Base-by-base conservation (phyloP, 2,329 filamentous ascomycete species). In the Fusarium sp. region DNA sequence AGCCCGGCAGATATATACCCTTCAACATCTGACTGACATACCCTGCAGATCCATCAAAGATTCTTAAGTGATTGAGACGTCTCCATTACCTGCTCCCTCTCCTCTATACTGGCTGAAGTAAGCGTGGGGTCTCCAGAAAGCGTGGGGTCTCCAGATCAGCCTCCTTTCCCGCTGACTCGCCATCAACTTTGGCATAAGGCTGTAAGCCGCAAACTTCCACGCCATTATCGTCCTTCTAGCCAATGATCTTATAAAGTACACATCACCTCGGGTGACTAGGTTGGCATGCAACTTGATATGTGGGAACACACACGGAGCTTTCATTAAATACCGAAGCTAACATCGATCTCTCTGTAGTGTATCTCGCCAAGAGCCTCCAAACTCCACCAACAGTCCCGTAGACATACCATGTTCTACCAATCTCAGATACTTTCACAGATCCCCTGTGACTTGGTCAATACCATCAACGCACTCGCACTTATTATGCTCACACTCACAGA, bases 381-480 rank as follows among this genome's bases (percentile, higher is more conserved):
- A 22, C 24, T 31, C 51, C 24, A 41, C 20, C 51, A 15, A 28
- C 20, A 28, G 18, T 38, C 17, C 3, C 7, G 17, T 15, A 17
- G 36, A 9, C 4, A 28, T 48, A 22, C n/a, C 35, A 39, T 28
- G 6, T 12, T 6, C 14, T 54, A 26, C 3, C 22, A 38, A 38
- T 22, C 7, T 2, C 24, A 15, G 33, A 22, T 52, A 1, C 12
- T 22, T 20, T 11, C 12, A 15, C 4, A 20, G 2, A 0, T 5
- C 8, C 7, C 31, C 6, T 5, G 0, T 9, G 0, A 7, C 9
- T 10, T 22, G 22, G 0, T 22, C 13, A 12, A 15, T 22, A 2
- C 18, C 18, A 38, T 17, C 14, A 13, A 4, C 3, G 14, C 35
- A 36, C 51, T 54, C 35, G 3, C 33, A 20, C 33, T 22, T 9